Conservation (phyloP, 2,329 filamentous ascomycete genomes). For the Fusarium buharicum region DNA sequence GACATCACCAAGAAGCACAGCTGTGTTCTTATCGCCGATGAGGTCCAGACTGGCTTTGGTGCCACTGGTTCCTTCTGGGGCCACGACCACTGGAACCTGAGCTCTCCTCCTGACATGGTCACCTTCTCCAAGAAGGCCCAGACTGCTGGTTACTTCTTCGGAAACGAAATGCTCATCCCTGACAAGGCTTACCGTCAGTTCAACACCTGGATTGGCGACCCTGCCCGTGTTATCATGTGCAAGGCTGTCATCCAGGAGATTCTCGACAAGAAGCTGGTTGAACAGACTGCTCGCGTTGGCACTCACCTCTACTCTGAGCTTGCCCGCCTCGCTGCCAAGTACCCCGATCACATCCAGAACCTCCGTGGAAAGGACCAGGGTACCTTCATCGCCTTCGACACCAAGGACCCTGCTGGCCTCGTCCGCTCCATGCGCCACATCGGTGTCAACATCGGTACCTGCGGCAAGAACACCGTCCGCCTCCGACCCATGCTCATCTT, state of each 20-base stretch:
- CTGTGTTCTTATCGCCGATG: conserved; percentile 81
- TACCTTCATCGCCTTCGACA: conserved; percentile 85
- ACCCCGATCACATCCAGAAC: conserved; percentile 76
- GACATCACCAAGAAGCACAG: conserved; percentile 75
- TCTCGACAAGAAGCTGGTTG: conserved; percentile 72
- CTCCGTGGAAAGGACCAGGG: conserved; percentile 79
- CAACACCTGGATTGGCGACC: conserved; percentile 90
- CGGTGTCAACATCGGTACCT: conserved; percentile 83
- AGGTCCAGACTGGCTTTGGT: conserved; percentile 83
- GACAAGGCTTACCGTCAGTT: conserved; percentile 89
- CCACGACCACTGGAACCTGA: conserved; percentile 83
- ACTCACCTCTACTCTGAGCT: conserved; percentile 75
- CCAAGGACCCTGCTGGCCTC: conserved; percentile 74
- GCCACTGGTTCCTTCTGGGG: conserved; percentile 91
- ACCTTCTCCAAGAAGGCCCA: conserved; percentile 90
- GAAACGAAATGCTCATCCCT: conserved; percentile 76
- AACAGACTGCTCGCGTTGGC: conserved; percentile 72
- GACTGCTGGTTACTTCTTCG: conserved; percentile 85
- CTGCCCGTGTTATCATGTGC: conserved; percentile 80
- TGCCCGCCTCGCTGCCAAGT: conserved; percentile 69
- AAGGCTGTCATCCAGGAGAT: conserved; percentile 82
- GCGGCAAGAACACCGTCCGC: conserved; percentile 74
- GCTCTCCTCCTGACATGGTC: conserved; percentile 82
- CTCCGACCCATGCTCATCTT: conserved; percentile 86
- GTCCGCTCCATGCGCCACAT: conserved; percentile 75